Conservation (phyloP, 495 filamentous ascomycete genomes). For the Penicillium odoratum region DNA sequence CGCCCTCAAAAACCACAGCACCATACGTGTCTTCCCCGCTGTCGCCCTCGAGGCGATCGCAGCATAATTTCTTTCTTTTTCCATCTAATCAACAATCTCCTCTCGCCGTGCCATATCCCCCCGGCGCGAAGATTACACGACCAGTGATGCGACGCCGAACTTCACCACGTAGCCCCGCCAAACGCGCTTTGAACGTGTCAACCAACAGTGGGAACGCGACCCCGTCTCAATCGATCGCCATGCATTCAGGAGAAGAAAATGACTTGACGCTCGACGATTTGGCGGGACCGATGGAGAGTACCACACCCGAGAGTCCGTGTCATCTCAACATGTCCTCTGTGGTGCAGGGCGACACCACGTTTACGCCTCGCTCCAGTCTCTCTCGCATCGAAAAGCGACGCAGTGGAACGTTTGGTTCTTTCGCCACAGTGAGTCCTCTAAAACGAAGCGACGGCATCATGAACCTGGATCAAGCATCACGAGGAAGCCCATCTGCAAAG, state of each 20-base stretch:
- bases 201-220: constrained; percentile 69
- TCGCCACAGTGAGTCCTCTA: constrained; percentile 75
- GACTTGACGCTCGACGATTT: constrained; percentile 29
- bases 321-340: constrained; percentile 42
- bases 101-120: constrained; percentile 53
- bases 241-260: constrained; percentile 58
- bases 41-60: constrained; percentile 49
- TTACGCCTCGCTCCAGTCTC: constrained; percentile 46
- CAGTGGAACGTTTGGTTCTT: constrained; percentile 46
- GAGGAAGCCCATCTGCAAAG: constrained; percentile 86
- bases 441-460: constrained; percentile 91
- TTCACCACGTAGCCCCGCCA: constrained; percentile 73
- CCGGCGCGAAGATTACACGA: constrained; percentile 49
- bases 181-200: constrained; percentile 69
- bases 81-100: constrained; percentile 52
- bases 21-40: constrained; percentile 51
- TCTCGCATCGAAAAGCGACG: constrained; percentile 50
- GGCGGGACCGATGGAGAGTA: constrained; percentile 16
- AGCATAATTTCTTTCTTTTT: constrained; percentile 48
- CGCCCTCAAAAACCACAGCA: constrained; percentile 45
- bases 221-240: constrained; percentile 39
- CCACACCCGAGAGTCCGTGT: constrained; percentile 43
- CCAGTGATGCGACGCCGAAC: constrained; percentile 55
- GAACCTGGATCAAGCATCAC: constrained; percentile 72
- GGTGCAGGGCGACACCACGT: constrained; percentile 37